These are phyloP conservation scores for Peterozyma xylosa DNA, from an alignment of 805 yeast genomes.

Conservation along the genomic window DNA sequence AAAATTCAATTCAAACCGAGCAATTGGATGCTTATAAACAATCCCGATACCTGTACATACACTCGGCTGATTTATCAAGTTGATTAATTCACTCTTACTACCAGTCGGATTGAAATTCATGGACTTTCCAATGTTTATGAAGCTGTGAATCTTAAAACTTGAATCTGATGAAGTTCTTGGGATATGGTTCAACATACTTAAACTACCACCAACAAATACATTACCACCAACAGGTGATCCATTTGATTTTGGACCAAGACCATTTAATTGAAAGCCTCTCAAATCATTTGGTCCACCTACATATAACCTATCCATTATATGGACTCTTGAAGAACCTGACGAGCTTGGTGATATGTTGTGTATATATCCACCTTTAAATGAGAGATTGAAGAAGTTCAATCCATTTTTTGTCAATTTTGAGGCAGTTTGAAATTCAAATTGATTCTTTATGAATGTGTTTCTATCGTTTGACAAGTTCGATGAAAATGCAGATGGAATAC, in stretches of 20 bases:
- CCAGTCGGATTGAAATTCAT: slow-evolving; percentile 1
- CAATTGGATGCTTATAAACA: slow-evolving; percentile 48
- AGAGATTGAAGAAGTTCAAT: slow-evolving; percentile 13
- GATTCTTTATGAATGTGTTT: slow-evolving; percentile 31
- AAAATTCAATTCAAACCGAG: slow-evolving; percentile 50
- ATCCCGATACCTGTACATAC: slow-evolving; percentile 40
- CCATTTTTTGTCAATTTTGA: slow-evolving; percentile 10
- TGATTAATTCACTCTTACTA: slow-evolving; percentile 1
- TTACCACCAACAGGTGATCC: slow-evolving; percentile 48
- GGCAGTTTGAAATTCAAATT: slow-evolving; percentile 31
- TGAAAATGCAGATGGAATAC: neutral
- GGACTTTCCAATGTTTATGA: slow-evolving; percentile 41
- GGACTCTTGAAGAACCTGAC: slow-evolving; percentile 14
- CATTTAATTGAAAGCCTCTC: slow-evolving; percentile 42
- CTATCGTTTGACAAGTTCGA: slow-evolving; percentile 11
- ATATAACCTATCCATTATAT: slow-evolving; percentile 44
- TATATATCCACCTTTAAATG: slow-evolving; percentile 19
- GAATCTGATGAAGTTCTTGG: slow-evolving; percentile 35
- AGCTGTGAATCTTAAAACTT: slow-evolving; percentile 40
- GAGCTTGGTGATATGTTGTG: slow-evolving; percentile 10
- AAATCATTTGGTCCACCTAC: slow-evolving; percentile 57
- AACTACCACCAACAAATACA: slow-evolving; percentile 35
- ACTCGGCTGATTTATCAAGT: slow-evolving; percentile 20
- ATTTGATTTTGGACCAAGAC: slow-evolving; percentile 47
- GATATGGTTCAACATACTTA: slow-evolving; percentile 32